Evolutionary conservation across 2,329 filamentous ascomycete species (phyloP), one percentile per base, ranked within the genome.

Genomic region (Fusarium irregulare): DNA sequence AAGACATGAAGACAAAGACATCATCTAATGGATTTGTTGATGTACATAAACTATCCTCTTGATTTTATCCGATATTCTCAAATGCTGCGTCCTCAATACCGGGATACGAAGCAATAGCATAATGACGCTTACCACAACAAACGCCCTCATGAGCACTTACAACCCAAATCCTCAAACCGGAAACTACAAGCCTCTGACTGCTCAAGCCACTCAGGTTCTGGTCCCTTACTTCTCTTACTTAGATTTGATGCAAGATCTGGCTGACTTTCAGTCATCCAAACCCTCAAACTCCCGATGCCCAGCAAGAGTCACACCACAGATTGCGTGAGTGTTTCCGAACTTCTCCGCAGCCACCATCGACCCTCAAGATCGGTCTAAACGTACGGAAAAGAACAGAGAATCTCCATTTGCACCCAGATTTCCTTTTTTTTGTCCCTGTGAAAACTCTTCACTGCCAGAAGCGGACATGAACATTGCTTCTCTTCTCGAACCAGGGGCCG

Each of bases 291-390:
- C 53, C 68, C 60, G 64, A 65, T 20, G 44, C 47, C 51, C 30
- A 59, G 59, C 46, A 41, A 68, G 27, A 65, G 49, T 71, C 68
- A 71, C 56, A 68, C 68, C 68, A 71, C 68, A 58, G 42, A 56
- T 61, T 53, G 68, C 60, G 41, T 58, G 68, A 68, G 56, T 18
- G 41, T 55, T 46, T 42, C 68, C 68, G 68, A 65, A 40, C 60
- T 68, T 59, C 50, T 62, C 67, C 67, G 58, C 28, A 64, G 16
- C 50, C 47, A 40, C 28, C n/a, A 34, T 44, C 20, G 16, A 37
- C 51, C 37, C 48, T 34, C 30, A 10, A 57, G 14, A 50, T 34
- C 51, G 32, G 28, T 25, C 44, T 55, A 53, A 55, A 32, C 34
- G 7, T 40, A 42, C 25, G 46, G 32, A 11, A 42, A 51, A 45